These are phyloP conservation scores for Podila minutissima DNA, from an alignment of 192 early-diverging fungal species.

Conservation along the genomic window DNA sequence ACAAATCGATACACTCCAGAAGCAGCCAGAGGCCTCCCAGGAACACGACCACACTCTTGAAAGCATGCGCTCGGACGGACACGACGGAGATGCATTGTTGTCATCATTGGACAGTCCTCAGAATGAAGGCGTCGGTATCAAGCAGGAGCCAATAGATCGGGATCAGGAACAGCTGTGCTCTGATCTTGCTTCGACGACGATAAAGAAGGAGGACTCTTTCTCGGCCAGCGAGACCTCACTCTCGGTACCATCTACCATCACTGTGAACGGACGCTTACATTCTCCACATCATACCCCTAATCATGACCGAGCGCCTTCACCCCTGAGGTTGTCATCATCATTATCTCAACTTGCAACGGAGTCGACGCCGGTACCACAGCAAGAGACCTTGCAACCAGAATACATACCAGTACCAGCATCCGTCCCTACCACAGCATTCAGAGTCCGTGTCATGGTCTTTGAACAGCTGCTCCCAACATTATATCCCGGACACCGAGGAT, in stretches of 20 bases:
- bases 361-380: not conserved
- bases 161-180: conserved; percentile 13
- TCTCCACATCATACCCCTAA: conserved; percentile 35
- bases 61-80: no score
- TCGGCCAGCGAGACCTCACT: conserved; percentile 20
- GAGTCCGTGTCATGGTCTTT: conserved; percentile 78
- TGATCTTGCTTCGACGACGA: conserved; percentile 10
- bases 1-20: conserved; percentile 16
- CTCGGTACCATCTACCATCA: conserved; percentile 15
- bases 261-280: conserved; percentile 24
- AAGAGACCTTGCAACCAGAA: not conserved
- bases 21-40: conserved; percentile 9
- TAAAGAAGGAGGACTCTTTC: conserved; percentile 39
- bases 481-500: conserved; percentile 53
- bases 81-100: not conserved
- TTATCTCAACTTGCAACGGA: conserved; percentile 14
- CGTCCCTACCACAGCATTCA: conserved; percentile 64
- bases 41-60: not conserved
- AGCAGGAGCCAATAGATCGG: conserved; percentile 24
- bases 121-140: conserved; percentile 15
- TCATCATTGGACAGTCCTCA: not conserved
- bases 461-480: conserved; percentile 76
- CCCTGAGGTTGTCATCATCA: not conserved
- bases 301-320: conserved; percentile 22
- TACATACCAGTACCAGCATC: conserved; percentile 18